These are phyloP conservation scores for Didymosphaeria variabile DNA, from an alignment of 2,329 filamentous ascomycete genomes.

Conservation along the genomic window DNA sequence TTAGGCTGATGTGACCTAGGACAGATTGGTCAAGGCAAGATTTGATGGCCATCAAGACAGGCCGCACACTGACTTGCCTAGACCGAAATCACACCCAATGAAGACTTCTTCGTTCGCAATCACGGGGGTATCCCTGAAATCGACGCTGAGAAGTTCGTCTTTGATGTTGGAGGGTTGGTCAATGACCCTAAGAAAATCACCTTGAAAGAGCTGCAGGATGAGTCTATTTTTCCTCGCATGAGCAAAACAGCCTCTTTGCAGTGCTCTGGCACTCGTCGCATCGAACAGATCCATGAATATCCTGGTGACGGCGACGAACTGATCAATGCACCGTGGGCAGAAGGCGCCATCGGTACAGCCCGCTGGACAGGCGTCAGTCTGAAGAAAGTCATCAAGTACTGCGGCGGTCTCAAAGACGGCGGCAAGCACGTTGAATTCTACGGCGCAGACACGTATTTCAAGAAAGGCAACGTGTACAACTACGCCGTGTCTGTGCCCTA, in stretches of 20 bases:
- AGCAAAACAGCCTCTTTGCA: slow-evolving; percentile 70
- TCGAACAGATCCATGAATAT: slow-evolving; percentile 73
- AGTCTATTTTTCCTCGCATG: slow-evolving; percentile 67
- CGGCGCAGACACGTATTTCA: slow-evolving; percentile 78
- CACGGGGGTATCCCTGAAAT: slow-evolving; percentile 76
- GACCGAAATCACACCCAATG: slow-evolving; percentile 68
- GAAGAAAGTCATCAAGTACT: slow-evolving; percentile 75
- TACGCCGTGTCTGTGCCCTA: slow-evolving; percentile 73
- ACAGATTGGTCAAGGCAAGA: slow-evolving; percentile 61
- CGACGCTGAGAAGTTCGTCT: slow-evolving; percentile 62
- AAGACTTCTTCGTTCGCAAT: slow-evolving; percentile 73
- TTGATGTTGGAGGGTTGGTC: slow-evolving; percentile 69
- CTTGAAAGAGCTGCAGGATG: slow-evolving; percentile 68
- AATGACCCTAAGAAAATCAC: slow-evolving; percentile 66
- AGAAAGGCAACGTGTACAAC: slow-evolving; percentile 70
- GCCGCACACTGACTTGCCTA: slow-evolving; percentile 24
- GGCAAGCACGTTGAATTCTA: slow-evolving; percentile 73
- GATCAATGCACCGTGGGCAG: slow-evolving; percentile 51
- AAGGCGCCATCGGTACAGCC: slow-evolving; percentile 73
- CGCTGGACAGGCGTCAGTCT: slow-evolving; percentile 70
- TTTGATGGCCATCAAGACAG: neutral
- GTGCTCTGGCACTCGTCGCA: slow-evolving; percentile 73
- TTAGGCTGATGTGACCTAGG: slow-evolving; percentile 20
- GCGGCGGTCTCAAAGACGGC: slow-evolving; percentile 66
- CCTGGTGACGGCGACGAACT: slow-evolving; percentile 73